Base-by-base conservation (phyloP, 129 eudicot genomes). In the Artemisia annua region DNA sequence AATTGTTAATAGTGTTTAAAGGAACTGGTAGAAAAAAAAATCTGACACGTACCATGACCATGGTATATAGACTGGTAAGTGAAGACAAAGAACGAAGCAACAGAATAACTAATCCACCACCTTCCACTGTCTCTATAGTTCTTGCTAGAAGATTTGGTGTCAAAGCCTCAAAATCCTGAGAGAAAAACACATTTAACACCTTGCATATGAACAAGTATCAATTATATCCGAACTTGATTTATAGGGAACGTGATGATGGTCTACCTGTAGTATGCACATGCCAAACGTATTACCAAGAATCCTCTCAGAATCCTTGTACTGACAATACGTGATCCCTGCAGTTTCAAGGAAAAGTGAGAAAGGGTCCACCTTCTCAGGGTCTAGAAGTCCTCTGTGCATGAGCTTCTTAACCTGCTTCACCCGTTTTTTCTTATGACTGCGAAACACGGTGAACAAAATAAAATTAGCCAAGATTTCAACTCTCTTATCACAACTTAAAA, bases 41-140 rank as follows among this genome's bases (percentile, higher is more conserved):
- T 70, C 66, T 20, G 46, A 58, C 14, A 52, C 82, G 8, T 92
- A 92, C 98, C 98, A 94, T 94, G 77, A 84, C 98, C 98, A 94
- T 94, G 79, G 98, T 86, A 85, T 72, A 90, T 30, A 94, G 87
- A 64, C 93, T 87, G 57, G 98, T 88, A 39, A 94, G 96, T 20
- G 98, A 90, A 75, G 98, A 75, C 72, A 94, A 83, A 32, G 96
- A 86, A n/a, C 84, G 97, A 66, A 94, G 85, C 79, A 94, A 79
- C 78, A 94, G 75, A 52, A 94, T 64, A 72, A 94, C 69, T 80
- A 94, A 77, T 62, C 98, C 98, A 22, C 98, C 98, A 39, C 98
- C 98, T 83, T 87, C 97, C 70, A 94, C 97, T 62, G 98, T 94
- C 85, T 94, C 98, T 76, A 94, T 84, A n/a, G 98, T 90, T 83